These are phyloP conservation scores for Daldinia sp. DNA, from an alignment of 2,329 filamentous ascomycete species.

Conservation along the genomic window DNA sequence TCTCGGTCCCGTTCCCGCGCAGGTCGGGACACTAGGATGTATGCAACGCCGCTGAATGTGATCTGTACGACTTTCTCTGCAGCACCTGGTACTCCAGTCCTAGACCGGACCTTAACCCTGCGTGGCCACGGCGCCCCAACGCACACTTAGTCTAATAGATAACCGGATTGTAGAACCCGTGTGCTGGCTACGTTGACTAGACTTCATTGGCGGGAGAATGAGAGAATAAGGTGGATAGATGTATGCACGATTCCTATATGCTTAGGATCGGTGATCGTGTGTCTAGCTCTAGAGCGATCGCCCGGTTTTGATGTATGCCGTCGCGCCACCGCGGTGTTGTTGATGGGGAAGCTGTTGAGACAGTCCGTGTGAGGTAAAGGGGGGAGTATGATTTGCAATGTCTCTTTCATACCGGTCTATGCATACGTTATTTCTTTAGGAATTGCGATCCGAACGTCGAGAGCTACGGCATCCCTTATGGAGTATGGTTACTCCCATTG, in stretches of 20 bases:
- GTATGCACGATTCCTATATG: no score
- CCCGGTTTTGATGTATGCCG: neutral
- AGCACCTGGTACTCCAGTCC: conserved; percentile 8
- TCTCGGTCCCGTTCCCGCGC: conserved; percentile 11
- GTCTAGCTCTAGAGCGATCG: neutral
- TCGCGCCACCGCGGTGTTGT: neutral
- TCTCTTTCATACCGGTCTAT: neutral
- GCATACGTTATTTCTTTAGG: neutral
- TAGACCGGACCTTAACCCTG: neutral
- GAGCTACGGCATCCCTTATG: no score
- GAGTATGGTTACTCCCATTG: no score
- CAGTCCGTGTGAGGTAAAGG: neutral
- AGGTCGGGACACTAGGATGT: neutral
- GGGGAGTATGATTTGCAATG: neutral
- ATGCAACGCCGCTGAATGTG: conserved; percentile 24
- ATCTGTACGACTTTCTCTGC: conserved; percentile 23
- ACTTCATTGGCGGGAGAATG: neutral
- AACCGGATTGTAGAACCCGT: neutral
- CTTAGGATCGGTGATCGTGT: neutral
- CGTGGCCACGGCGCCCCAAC: neutral
- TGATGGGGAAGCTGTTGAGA: neutral
- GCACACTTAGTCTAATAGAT: conserved; percentile 7
- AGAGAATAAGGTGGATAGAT: neutral
- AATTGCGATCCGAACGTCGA: neutral
- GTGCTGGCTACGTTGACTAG: neutral